Base-by-base conservation (phyloP, 768 basidiomycete species). In the Gautieria morchelliformis region DNA sequence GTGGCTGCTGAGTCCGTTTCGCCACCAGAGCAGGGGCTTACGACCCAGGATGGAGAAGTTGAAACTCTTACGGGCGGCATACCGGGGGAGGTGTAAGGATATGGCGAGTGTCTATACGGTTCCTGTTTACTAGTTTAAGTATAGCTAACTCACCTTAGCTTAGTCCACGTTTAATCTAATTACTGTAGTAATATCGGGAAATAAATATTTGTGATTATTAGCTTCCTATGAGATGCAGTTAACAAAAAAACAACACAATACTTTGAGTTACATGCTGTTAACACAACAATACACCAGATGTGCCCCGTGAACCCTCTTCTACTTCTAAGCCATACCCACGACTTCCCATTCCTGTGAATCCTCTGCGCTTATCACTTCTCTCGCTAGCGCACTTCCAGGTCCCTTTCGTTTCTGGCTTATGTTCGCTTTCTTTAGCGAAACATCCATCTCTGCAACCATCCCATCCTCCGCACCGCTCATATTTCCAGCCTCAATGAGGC, bases 1-100 rank as follows among this genome's bases (percentile, higher is more conserved):
- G 70, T 64, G 35, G 10, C 10, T 14, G 35, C 35, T 2, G 35
- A 37, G 2, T 17, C 42, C 11, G 17, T 5, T 19, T 37, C 35
- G 35, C 10, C 9, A 17, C 9, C 5, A 12, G n/a, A 44, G 11
- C 42, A 22, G 8, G 5, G 42, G 42, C 4, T 22, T 22, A 2
- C 42, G n/a, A 5, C 17, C 42, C 7, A 44, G 17, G 14, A 9
- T 44, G 42, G n/a, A 5, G 42, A 44, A 17, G 3, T 19, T 8
- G 42, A 44, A 17, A 44, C 2, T n/a, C n/a, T 17, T 3, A 5
- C 42, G n/a, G 42, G 10, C 19, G 42, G 42, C 20, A 19, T 17
- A 37, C 2, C 35, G 35, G 35, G 10, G 35, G 35, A 37, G 10
- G 35, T 9, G 35, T 37, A 37, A 37, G 35, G 14, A 35, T 9